Base-by-base conservation (phyloP, 371 early-diverging fungal species). In the Mortierella sp. region DNA sequence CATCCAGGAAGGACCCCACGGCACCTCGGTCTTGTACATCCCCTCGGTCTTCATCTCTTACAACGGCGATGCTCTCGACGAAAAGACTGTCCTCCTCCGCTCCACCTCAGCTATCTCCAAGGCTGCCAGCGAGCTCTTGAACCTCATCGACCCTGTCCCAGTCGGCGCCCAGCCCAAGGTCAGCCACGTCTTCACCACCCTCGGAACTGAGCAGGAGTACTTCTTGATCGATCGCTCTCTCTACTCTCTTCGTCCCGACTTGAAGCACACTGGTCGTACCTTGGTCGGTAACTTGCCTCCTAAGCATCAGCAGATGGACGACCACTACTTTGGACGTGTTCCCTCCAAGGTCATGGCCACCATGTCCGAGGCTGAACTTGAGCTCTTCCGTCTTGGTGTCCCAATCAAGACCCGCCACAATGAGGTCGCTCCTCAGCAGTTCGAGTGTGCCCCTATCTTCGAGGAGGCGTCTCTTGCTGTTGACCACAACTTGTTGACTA, bases 351-450 rank as follows among this genome's bases (percentile, higher is more conserved):
- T 96, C 26, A 84, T 97, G 78, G 88, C 95, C 57, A 87, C 91
- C 78, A 93, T 97, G 81, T 90, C 90, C 78, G 97, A 98, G 84
- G 84, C 91, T 65, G 98, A 97, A 73, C 84, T 94, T 45, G 98
- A 97, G 85, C 88, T 95, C 54, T 90, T 88, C 83, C 91, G 91
- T 62, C 86, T 97, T 61, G 98, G 98, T 82, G 95, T 96, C 21
- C 98, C 98, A 34, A 84, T 97, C 86, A 98, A 98, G 91, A 98
- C 98, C 38, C 90, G 97, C 60, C 98, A 98, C 89, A 98, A 98
- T 84, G 98, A 98, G 87, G 98, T 97, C 24, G 97, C 96, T 30
- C 98, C 98, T 39, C 92, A 91, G 69, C 98, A 98, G 88, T 98
- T 96, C 68, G 97, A 98, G 85, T 84, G 94, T 43, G 97, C 98